Evolutionary conservation across 2,329 filamentous ascomycete species (phyloP), one percentile per base, ranked within the genome.

Genomic region (Trichoderma sp.): DNA sequence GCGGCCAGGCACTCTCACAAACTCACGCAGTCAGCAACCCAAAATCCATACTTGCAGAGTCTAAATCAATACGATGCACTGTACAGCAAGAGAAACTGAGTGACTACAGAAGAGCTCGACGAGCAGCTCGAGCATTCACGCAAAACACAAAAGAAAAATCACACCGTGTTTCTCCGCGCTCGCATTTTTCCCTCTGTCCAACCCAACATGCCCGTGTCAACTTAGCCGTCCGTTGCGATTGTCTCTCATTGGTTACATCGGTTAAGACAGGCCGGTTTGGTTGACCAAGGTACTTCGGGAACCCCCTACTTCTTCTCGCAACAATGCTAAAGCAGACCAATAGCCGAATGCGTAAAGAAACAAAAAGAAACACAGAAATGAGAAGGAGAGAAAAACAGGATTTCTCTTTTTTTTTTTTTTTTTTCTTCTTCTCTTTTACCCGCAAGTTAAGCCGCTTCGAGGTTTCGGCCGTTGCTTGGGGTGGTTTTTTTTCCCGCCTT

Each of bases 171-270:
- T 54, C 25, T 39, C n/a, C 17, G 17, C 19, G 15, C 42, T 35
- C 13, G 12, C 25, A 27, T 50, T n/a, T 25, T 3, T 45, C 29
- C 19, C 27, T 56, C 17, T 39, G 17, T 13, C 22, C 12, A 39
- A n/a, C 6, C n/a, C 15, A n/a, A 17, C 39, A 29, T 34, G n/a
- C 29, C 29, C 48, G 22, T 54, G 48, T 35, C 19, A 54, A 54
- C 22, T 39, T 53, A n/a, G 59, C 48, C 32, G 32, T 63, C 35
- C 29, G n/a, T 35, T 50, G 4, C 39, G 48, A 19, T 64, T 48
- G 50, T 56, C 50, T 56, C 61, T 56, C 50, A 54, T 64, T 56
- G 50, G 61, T 45, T 56, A 34, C 27, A 56, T 64, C 50, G 61
- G 50, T 35, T 56, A 39, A 45, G 32, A 15, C 45, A 29, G 34